A percentile compares a stretch with the other conserved stretches of the same genome.
phyloP scores from a whole-genome alignment of 129 eudicot species.

The Flaveria ramosissima region DNA sequence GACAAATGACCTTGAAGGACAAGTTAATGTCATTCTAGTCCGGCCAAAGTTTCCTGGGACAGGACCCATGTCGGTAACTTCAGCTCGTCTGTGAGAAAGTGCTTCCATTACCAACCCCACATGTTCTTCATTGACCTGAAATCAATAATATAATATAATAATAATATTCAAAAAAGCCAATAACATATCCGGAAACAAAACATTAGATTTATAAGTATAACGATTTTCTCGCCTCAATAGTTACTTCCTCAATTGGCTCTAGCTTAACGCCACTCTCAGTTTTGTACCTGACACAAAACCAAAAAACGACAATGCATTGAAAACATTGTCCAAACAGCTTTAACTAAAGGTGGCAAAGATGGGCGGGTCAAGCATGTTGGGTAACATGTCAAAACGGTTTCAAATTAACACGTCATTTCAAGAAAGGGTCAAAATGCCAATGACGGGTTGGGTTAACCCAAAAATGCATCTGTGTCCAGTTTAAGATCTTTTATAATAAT shows the following conservation, averaged over 20 bases:
- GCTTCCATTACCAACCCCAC: conserved; percentile 96
- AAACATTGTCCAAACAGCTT: neutral
- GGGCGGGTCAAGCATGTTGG: neutral
- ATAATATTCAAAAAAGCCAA: neutral
- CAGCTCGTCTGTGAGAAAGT: conserved; percentile 90
- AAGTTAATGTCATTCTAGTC: conserved; percentile 75
- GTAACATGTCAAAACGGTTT: neutral
- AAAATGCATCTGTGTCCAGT: neutral
- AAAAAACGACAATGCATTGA: neutral
- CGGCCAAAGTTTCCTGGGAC: conserved; percentile 85
- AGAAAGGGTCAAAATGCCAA: neutral
- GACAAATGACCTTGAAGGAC: conserved; percentile 77
- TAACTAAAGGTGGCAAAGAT: neutral
- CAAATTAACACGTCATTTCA: conserved; percentile 1
- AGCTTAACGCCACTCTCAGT: conserved; percentile 64
- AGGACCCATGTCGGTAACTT: conserved; percentile 87
- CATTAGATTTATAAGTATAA: conserved; percentile 1
- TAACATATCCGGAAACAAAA: neutral
- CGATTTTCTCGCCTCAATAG: conserved; percentile 60
- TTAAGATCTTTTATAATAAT: neutral
- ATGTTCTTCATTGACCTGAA: conserved; percentile 88
- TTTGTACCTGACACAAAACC: conserved; percentile 65
- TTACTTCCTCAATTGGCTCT: conserved; percentile 98
- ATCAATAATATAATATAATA: neutral
- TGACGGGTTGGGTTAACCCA: neutral